Evolutionary conservation across 176 grass and related monocot genomes (phyloP), one percentile per base, ranked within the genome.

Genomic region (Sorghum bicolor): DNA sequence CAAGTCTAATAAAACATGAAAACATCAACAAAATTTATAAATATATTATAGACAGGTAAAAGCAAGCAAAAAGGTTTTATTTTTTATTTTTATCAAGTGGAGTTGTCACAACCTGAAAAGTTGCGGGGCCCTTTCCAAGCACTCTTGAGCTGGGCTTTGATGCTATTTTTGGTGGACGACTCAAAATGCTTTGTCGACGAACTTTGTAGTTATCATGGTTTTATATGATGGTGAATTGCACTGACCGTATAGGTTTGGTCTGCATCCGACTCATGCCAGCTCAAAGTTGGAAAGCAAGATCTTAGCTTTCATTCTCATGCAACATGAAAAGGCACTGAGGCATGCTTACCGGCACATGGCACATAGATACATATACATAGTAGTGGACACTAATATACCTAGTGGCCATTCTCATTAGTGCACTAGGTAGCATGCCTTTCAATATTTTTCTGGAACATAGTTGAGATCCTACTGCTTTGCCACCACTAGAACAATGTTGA

Each of bases 401-500:
- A 88, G 73, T 88, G 81, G 81, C 69, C 76, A 74, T 74, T 88
- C 68, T 88, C 30, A 50, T 88, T 75, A 88, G 45, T 75, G 68
- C 82, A 89, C 76, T 75, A 75, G 12, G 62, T 38, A 75, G 17
- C 70, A 75, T 84, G 82, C 82, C 61, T 89, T 89, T 80, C 15
- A 48, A 48, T 84, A 61, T 58, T 53, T 75, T 80, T 77, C 68
- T 64, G 34, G 28, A 24, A 45, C 70, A 69, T 73, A 34, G 82
- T 89, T 89, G 82, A 38, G 70, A 85, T 89, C 82, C 87, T 75
- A 89, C 62, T 70, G 39, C 70, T 85, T 76, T 75, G 47, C 70
- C 70, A 85, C 82, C 87, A 75, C 69, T 3, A 77, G 50, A 53
- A 81, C 50, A 79, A 48, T 26, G 70, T 16, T 62, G 63, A 48